Evolutionary conservation across 305 asterid genomes (phyloP).

Genomic region (Salvia sclarea): DNA sequence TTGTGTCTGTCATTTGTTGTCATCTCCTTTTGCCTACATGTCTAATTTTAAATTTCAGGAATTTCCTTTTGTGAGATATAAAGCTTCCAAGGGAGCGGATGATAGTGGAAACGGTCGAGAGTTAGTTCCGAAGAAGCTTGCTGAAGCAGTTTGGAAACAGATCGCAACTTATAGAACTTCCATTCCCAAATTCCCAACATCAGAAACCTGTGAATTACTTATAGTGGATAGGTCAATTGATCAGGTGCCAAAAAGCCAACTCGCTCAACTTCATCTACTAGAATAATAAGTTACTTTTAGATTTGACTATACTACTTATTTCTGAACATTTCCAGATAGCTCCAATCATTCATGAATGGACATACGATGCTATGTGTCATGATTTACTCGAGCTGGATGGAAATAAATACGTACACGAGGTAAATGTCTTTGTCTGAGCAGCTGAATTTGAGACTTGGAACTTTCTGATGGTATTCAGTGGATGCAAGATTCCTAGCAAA

Average conservation of each 20-base stretch:
- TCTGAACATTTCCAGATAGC: slow-evolving; percentile 58
- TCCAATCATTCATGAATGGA: slow-evolving; percentile 98
- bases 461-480: slow-evolving; percentile 37
- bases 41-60: slow-evolving; percentile 60
- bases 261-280: slow-evolving; percentile 3
- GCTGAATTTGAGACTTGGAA: slow-evolving; percentile 21
- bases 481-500: slow-evolving; percentile 75
- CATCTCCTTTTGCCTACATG: slow-evolving; percentile 8
- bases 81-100: slow-evolving; percentile 62
- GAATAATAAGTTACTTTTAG: slow-evolving; percentile 7
- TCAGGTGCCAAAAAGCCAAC: slow-evolving; percentile 52
- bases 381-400: slow-evolving; percentile 94
- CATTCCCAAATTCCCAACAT: slow-evolving; percentile 77
- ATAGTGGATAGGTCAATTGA: slow-evolving; percentile 94
- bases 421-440: slow-evolving; percentile 39
- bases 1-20: slow-evolving; percentile 11
- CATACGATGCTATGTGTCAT: slow-evolving; percentile 98
- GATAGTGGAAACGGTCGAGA: slow-evolving; percentile 48
- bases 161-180: slow-evolving; percentile 65
- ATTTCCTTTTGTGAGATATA: slow-evolving; percentile 83
- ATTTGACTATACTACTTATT: not conserved
- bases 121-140: slow-evolving; percentile 77
- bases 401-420: slow-evolving; percentile 87
- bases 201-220: slow-evolving; percentile 92
- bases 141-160: slow-evolving; percentile 71